Base-by-base conservation (phyloP, 495 filamentous ascomycete species). In the Parathielavia appendiculata region DNA sequence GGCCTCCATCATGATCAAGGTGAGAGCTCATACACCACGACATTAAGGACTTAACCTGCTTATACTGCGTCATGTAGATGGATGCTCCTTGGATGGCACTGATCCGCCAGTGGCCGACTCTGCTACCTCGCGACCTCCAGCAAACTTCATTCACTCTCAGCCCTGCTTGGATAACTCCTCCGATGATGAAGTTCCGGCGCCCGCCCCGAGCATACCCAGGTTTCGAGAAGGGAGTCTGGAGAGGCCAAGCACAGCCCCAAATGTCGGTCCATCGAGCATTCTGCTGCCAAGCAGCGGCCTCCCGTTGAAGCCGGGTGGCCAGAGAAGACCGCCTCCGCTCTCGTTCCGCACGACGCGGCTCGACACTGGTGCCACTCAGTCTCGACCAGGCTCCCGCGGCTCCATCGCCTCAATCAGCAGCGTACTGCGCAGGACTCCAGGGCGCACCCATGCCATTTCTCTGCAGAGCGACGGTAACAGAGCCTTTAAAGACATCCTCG, bases 401-500 rank as follows among this genome's bases (percentile, higher is more conserved):
- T 54, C 59, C 9, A 52, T 40, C 1, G 50, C 20, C 19, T 54
- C 51, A 7, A 17, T 69, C 19, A 47, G 38, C 9, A 16, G 36
- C 32, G 32, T 9, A 34, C 43, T 57, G 14, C 48, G 35, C 14
- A 19, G 58, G 19, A 14, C 45, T 1, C 12, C n/a, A 5, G 45
- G 22, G 0, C 68, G 62, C 16, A 63, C 60, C 1, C 54, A 65
- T 1, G 58, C 56, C 52, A 63, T 50, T 34, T 69, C 69, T 0
- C 36, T 63, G 14, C 61, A 55, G 12, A 65, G 66, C 46, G 62
- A 67, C 19, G 36, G 14, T 17, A 51, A 48, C 34, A 64, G 35
- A 40, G 58, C 64, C 30, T 76, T 64, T 63, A 75, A 81, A 51
- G 80, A 83, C 56, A 60, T 82, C 2, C 63, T 82, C 9, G 80